A percentile compares a stretch with the other conserved stretches of the same genome.
These are phyloP conservation scores for Fusarium albidum DNA, from an alignment of 2,329 filamentous ascomycete genomes.

Conservation along the genomic window DNA sequence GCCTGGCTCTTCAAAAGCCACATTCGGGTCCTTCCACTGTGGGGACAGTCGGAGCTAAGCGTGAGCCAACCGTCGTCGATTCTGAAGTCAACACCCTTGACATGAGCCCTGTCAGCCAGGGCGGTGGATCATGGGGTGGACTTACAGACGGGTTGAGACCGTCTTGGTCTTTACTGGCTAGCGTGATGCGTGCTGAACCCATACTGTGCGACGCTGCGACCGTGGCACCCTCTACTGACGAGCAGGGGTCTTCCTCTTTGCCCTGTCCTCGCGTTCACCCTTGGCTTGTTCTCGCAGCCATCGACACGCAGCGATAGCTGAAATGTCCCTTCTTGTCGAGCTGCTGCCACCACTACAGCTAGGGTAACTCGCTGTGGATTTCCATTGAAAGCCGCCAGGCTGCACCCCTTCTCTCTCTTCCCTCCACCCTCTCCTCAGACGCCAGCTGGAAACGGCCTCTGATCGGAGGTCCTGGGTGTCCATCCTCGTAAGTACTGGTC, in stretches of 20 bases:
- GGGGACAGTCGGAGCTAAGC: slow-evolving; percentile 34
- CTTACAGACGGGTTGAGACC: slow-evolving; percentile 36
- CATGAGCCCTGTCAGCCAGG: slow-evolving; percentile 37
- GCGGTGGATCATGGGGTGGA: slow-evolving; percentile 39
- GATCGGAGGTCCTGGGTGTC: slow-evolving; percentile 35
- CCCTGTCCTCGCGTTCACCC: slow-evolving; percentile 27
- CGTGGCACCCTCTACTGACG: slow-evolving; percentile 6
- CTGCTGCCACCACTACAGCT: slow-evolving; percentile 31
- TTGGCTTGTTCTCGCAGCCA: slow-evolving; percentile 18
- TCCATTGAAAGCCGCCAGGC: slow-evolving; percentile 16
- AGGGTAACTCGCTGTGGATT: slow-evolving; percentile 25
- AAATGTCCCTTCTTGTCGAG: slow-evolving; percentile 36
- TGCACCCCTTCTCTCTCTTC: slow-evolving; percentile 20
- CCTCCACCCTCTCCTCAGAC: slow-evolving; percentile 26
- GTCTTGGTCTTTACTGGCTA: slow-evolving; percentile 37
- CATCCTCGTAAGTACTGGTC: slow-evolving; percentile 30
- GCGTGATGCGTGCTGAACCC: slow-evolving; percentile 27
- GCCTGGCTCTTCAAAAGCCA: slow-evolving; percentile 23
- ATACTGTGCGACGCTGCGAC: slow-evolving; percentile 38
- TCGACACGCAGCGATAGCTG: slow-evolving; percentile 29
- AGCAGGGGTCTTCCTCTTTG: slow-evolving; percentile 24
- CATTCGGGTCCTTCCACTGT: slow-evolving; percentile 30
- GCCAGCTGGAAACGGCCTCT: slow-evolving; percentile 28
- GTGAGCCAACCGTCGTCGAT: slow-evolving; percentile 30
- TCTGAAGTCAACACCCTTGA: slow-evolving; percentile 34